Base-by-base conservation (phyloP, 306 rosid species). In the Cicer arietinum region DNA sequence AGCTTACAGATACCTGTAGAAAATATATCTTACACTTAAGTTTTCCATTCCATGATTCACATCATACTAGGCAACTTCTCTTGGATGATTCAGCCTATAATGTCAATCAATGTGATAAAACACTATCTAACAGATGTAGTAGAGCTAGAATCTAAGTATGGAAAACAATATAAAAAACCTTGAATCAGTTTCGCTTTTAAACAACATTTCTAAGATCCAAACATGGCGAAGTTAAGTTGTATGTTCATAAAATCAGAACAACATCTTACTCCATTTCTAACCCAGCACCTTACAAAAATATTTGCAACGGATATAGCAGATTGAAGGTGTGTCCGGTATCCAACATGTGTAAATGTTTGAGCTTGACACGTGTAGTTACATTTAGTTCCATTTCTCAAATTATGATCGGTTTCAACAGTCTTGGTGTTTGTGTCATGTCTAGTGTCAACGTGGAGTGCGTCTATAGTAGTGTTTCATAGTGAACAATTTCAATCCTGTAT, bases 61-160 rank as follows among this genome's bases (percentile, higher is more conserved):
- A 70, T 56, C 50, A 67, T 44, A 56, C 39, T 20, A 44, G 48
- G 57, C 56, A 69, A 62, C 46, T 45, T 69, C 54, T 68, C 53
- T 43, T 17, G 41, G 20, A 41, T 71, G 67, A 64, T 18, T 12
- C 30, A 20, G 42, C 62, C 62, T 42, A 51, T 42, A 12, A 25
- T 57, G 11, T 58, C 73, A 71, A 75, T 25, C 83, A 74, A 48
- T 16, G 59, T 42, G 62, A 67, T 10, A 25, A 79, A 76, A 71
- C 73, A 76, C 14, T 25, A 44, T 56, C 45, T 4, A 48, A 60
- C 59, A 43, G 22, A 44, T 4, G 10, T 16, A 6, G 51, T 13
- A 43, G 12, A 57, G 76, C 70, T 13, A 43, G 12, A 57, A 80
- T 74, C 57, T n/a, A 57, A 17, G 54, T 12, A 68, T 56, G 18